Conservation (phyloP, 768 basidiomycete genomes). For the Inosperma sp. region DNA sequence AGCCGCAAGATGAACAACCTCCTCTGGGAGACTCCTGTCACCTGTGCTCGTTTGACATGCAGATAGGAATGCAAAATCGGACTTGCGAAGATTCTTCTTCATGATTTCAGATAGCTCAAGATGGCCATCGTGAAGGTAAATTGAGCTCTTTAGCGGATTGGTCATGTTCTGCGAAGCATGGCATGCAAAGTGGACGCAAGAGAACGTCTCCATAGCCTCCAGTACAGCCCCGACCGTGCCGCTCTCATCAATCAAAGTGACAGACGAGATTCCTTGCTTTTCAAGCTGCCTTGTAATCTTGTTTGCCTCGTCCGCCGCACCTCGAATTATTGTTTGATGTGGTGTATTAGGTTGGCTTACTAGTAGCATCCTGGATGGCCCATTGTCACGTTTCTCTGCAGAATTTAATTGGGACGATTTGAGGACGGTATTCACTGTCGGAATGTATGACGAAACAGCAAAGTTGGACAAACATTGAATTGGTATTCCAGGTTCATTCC, state of each 20-base stretch:
- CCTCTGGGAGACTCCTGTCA: conserved; percentile 25
- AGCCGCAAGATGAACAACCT: conserved; percentile 36
- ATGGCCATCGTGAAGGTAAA: conserved; percentile 18
- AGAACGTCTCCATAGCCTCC: conserved; percentile 14
- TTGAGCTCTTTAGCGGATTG: conserved; percentile 22
- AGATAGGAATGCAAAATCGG: conserved; percentile 26
- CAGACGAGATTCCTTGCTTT: background rate
- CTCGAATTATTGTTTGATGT: conserved; percentile 11
- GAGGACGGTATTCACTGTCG: conserved; percentile 14
- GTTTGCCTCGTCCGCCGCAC: conserved; percentile 10
- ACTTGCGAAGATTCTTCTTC: conserved; percentile 24
- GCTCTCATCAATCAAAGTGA: conserved; percentile 17
- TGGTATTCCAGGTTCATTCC: background rate
- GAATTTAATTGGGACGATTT: conserved; percentile 1
- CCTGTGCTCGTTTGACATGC: conserved; percentile 39
- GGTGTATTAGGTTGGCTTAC: conserved; percentile 13
- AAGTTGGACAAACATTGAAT: conserved; percentile 10
- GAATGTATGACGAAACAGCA: conserved; percentile 19
- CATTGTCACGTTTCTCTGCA: background rate
- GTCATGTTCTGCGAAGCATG: conserved; percentile 27
- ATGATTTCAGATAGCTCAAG: conserved; percentile 16
- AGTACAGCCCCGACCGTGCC: conserved; percentile 16
- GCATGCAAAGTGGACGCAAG: conserved; percentile 34
- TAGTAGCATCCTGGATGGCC: conserved; percentile 8
- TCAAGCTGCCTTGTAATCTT: background rate